These are phyloP conservation scores for Corylus heterophylla DNA, from an alignment of 306 rosid species.

Conservation along the genomic window DNA sequence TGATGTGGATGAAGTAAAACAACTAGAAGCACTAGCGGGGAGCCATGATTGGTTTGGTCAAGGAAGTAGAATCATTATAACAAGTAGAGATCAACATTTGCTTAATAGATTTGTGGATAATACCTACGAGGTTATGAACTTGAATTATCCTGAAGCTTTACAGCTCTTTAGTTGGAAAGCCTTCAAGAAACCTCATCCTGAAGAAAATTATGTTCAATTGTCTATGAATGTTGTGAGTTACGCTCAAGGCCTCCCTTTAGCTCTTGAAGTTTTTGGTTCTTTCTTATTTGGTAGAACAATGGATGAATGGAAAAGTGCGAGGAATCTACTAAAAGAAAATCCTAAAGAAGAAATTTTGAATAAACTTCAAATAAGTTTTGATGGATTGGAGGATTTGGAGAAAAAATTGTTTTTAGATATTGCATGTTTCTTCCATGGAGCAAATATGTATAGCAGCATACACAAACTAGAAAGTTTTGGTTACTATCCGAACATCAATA, in stretches of 20 bases:
- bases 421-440: constrained; percentile 32
- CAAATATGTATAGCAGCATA: constrained; percentile 10
- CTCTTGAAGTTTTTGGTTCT: no score
- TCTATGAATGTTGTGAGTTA: constrained; percentile 9
- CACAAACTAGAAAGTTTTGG: constrained; percentile 18
- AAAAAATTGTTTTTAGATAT: constrained; percentile 25
- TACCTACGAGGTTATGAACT: constrained; percentile 16
- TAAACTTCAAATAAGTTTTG: constrained; percentile 25
- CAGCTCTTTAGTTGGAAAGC: constrained; percentile 27
- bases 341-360: neutral
- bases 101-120: neutral
- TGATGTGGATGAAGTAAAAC: no score
- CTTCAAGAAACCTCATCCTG: neutral
- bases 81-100: neutral
- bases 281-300: neutral
- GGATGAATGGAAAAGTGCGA: constrained; percentile 20
- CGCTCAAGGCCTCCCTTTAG: neutral
- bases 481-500: constrained; percentile 7
- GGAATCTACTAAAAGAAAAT: neutral
- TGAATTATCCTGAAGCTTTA: constrained; percentile 9
- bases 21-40: no score
- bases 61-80: neutral
- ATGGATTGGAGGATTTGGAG: constrained; percentile 23
- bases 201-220: constrained; percentile 11
- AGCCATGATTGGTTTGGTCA: neutral